These are phyloP conservation scores for Penicillium sp. DNA, from an alignment of 2,329 filamentous ascomycete genomes.

Conservation along the genomic window DNA sequence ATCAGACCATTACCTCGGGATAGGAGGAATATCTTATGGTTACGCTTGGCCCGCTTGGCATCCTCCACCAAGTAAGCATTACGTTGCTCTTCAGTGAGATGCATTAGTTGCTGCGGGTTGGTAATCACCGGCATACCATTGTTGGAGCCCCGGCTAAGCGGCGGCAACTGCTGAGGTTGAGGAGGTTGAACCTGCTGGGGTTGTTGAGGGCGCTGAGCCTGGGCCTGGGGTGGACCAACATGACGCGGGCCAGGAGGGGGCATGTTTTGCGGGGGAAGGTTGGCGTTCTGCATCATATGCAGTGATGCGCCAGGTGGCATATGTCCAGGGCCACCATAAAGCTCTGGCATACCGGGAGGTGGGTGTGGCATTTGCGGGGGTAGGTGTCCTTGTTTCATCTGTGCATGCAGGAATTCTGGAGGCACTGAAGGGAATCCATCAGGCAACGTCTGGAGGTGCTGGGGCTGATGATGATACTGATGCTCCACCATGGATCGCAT, in stretches of 20 bases:
- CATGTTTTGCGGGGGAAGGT: constrained; percentile 54
- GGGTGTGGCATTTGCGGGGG: constrained; percentile 40
- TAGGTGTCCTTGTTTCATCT: constrained; percentile 35
- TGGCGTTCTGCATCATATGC: constrained; percentile 78
- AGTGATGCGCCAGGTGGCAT: constrained; percentile 58
- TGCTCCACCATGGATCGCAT: constrained; percentile 31
- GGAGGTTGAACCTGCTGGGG: constrained; percentile 34
- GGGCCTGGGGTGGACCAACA: constrained; percentile 37
- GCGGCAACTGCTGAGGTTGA: constrained; percentile 37
- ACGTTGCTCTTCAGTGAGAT: constrained; percentile 81
- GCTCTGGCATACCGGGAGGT: constrained; percentile 44
- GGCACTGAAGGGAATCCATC: constrained; percentile 38
- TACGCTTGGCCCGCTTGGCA: constrained; percentile 90
- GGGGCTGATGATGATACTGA: constrained; percentile 34
- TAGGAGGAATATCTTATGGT: constrained; percentile 94
- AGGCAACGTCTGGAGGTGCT: constrained; percentile 32
- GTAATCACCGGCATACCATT: constrained; percentile 56
- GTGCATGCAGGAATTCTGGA: constrained; percentile 50
- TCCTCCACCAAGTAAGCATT: constrained; percentile 83
- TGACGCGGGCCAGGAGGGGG: constrained; percentile 39
- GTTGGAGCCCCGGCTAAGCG: constrained; percentile 36
- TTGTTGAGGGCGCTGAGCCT: constrained; percentile 37
- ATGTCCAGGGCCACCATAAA: constrained; percentile 44
- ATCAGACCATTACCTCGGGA: constrained; percentile 95
- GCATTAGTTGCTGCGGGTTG: constrained; percentile 70